Percentiles rank a stretch among this genome's conserved stretches.
Evolutionary conservation across 306 rosid genomes (phyloP).

Genomic region (Prunus armeniaca): DNA sequence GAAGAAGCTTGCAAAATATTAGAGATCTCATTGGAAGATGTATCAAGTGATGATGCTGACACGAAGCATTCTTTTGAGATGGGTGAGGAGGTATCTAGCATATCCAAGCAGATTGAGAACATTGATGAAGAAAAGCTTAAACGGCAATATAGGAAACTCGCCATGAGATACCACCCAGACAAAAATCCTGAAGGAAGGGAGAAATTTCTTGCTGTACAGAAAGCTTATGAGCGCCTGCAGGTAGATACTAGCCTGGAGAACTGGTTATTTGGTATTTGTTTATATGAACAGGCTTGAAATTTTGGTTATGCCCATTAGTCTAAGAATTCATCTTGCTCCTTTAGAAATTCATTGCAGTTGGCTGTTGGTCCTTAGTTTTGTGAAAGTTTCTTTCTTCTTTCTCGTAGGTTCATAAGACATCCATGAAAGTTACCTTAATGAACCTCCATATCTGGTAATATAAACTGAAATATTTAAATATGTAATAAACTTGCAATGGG

Average conservation of each 20-base stretch:
- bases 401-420: neutral
- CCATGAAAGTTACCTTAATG: neutral
- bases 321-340: neutral
- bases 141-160: constrained; percentile 98
- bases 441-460: neutral
- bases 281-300: neutral
- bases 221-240: constrained; percentile 99
- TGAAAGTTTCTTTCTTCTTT: neutral
- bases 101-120: constrained; percentile 90
- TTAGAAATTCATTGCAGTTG: neutral
- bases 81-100: constrained; percentile 59
- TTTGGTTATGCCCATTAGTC: neutral
- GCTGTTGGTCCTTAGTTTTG: neutral
- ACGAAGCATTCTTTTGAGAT: constrained; percentile 42
- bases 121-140: constrained; percentile 96
- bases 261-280: neutral
- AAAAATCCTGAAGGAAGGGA: constrained; percentile 99
- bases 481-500: neutral
- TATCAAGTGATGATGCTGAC: constrained; percentile 56
- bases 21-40: constrained; percentile 88
- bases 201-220: constrained; percentile 92
- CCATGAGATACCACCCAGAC: constrained; percentile 99
- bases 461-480: neutral
- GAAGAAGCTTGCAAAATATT: constrained; percentile 98
- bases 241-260: constrained; percentile 35